A percentile compares a stretch with the other conserved stretches of the same genome.
Evolutionary conservation across 495 filamentous ascomycete species (phyloP).

Genomic region (Tuber borchii): DNA sequence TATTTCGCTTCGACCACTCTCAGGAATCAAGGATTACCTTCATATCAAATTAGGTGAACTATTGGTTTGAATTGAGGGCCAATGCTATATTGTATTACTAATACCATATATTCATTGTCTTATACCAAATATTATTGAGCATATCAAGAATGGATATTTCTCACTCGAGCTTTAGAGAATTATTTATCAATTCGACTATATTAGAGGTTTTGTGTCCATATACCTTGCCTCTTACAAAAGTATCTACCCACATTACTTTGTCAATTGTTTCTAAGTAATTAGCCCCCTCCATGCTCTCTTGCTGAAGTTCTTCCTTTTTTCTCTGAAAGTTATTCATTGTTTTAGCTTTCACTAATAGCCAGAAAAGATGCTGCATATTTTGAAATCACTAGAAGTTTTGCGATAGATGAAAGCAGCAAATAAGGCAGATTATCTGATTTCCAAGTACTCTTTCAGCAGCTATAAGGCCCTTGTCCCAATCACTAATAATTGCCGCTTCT

Average conservation of each 20-base stretch:
- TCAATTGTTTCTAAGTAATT: neutral
- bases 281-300: neutral
- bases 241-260: neutral
- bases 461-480: slow-evolving; percentile 4
- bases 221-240: neutral
- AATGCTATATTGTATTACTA: neutral
- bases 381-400: neutral
- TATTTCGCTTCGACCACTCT: neutral
- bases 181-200: slow-evolving; percentile 12
- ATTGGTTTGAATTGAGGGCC: neutral
- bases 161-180: neutral
- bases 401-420: slow-evolving; percentile 8
- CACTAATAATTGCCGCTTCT: neutral
- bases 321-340: neutral
- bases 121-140: slow-evolving; percentile 10
- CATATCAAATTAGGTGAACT: slow-evolving; percentile 2
- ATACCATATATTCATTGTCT: slow-evolving; percentile 5
- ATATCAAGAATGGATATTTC: slow-evolving; percentile 8
- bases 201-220: slow-evolving; percentile 15
- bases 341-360: slow-evolving; percentile 1
- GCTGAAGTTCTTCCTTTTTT: neutral
- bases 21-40: neutral
- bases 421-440: neutral
- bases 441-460: slow-evolving; percentile 5
- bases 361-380: slow-evolving; percentile 6